Base-by-base conservation (phyloP, 108 stramenopile species). In the Asterionellopsis glacialis region DNA sequence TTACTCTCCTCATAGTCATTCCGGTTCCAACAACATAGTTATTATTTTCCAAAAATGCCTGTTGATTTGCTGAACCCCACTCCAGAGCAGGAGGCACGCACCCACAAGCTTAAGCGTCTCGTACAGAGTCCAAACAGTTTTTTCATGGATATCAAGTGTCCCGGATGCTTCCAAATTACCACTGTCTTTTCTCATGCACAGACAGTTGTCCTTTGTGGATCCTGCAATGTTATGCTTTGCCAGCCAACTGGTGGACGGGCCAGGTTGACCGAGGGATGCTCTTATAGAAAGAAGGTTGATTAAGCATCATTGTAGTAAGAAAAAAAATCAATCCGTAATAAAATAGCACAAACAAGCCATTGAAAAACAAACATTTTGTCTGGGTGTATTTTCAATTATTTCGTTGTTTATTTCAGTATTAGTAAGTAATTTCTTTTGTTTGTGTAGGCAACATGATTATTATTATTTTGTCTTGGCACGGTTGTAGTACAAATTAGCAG, bases 131-230 rank as follows among this genome's bases (percentile, higher is more conserved):
- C 99, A 41, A 98, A 99, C 84, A 88, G 85, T 59, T 98, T 95
- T 70, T 99, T 99, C 76, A 98, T 99, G 99, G 99, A 99, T 64
- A 97, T 99, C 61, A 98, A 98, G 74, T 99, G 99, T 75, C 98
- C 98, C 21, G 98, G 98, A 65, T 99, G 99, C 93, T 98, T 97
- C 87, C 94, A 96, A 83, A 99, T 99, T 75, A 93, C 93, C 59
- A 92, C 95, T 51, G 92, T 91, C 42, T 93, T 93, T 72, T 85
- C 79, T 64, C 90, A 96, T 61, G 91, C 88, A 48, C 96, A 99
- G 86, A 96, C 97, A 10, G 96, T 96, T 24, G 98, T 99, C 51
- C 67, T 98, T 41, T 99, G 98, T 74, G 94, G 93, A 13, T 77
- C 77, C 65, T 99, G 98, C 93, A 94, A 96, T 63, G 86, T 92